Base-by-base conservation (phyloP, 1,284 basidiomycete genomes). In the Rhodotorula sp. region DNA sequence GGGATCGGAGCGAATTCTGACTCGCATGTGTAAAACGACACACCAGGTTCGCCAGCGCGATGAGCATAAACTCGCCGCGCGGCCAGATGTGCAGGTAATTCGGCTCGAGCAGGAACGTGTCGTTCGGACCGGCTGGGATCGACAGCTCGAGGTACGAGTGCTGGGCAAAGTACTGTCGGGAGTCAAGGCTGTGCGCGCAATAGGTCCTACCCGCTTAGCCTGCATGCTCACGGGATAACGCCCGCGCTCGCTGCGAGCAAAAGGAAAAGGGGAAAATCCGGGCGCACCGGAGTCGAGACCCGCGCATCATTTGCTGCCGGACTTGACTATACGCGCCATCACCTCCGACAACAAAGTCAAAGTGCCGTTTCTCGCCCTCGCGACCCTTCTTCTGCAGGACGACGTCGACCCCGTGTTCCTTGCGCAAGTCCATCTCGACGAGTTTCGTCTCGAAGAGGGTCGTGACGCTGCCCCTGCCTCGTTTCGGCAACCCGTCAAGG, bases 41-140 rank as follows among this genome's bases (percentile, higher is more conserved):
- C 82, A 94, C 93, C 85, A 91, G 89, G 84, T 97, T 99, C 74
- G 95, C 93, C 63, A 99, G 87, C 26, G 93, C 96, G 79, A 99
- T 97, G 78, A 99, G 87, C 95, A 99, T 99, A 84, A 97, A 98
- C 62, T 92, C 91, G 81, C 95, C 91, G 79, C 94, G 88, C 69
- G 95, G 96, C 95, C 95, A 99, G 79, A 99, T 98, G 84, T 99
- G 96, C 75, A 99, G 87, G 82, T 98, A 92, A 82, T 92, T 89
- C 75, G 91, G 90, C 84, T 96, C 93, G 81, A 99, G 87, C 62
- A 88, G 84, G 83, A 91, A 99, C 42, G 82, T 84, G 69, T 86
- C 80, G 70, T 87, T 83, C 68, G 84, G 82, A 69, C 89, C 89
- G 77, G 94, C 85, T 75, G 93, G 92, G 86, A 99, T 94, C 83